Evolutionary conservation across 352 stramenopile genomes (phyloP).

Genomic region (Phytophthora quininea): DNA sequence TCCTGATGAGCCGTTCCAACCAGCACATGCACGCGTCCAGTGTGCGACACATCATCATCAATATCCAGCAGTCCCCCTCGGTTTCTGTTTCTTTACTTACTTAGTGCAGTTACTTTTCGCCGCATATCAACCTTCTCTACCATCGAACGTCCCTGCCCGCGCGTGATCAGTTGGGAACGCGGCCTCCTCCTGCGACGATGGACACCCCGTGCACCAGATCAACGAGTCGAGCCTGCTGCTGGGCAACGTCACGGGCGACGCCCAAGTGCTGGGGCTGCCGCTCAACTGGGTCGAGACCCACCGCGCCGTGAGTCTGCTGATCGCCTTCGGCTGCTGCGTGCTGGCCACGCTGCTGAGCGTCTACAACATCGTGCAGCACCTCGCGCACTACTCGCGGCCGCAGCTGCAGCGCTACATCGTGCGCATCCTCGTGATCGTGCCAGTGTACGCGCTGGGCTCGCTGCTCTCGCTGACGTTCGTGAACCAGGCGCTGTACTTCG

Average conservation of each 20-base stretch:
- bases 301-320: constrained; percentile 51
- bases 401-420: constrained; percentile 90
- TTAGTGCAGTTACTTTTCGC: too few relatives aligned
- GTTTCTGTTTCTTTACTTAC: too few relatives aligned
- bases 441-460: constrained; percentile 86
- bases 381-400: constrained; percentile 84
- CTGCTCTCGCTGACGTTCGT: constrained; percentile 85
- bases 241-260: constrained; percentile 74
- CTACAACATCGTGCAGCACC: constrained; percentile 89
- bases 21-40: too few relatives aligned
- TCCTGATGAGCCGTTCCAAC: too few relatives aligned
- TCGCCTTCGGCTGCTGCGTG: constrained; percentile 65
- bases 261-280: constrained; percentile 57
- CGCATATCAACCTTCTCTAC: constrained; percentile 3
- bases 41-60: too few relatives aligned
- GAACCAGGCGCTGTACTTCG: constrained; percentile 82
- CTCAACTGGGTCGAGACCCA: constrained; percentile 81
- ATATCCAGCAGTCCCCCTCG: too few relatives aligned
- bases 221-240: constrained; percentile 73
- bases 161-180: background rate
- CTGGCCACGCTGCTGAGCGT: constrained; percentile 66
- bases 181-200: constrained; percentile 16
- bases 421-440: constrained; percentile 87
- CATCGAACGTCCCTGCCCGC: background rate
- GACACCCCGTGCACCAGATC: constrained; percentile 43